Evolutionary conservation across 306 rosid genomes (phyloP), one percentile per base, ranked within the genome.

Genomic region (Hylodesmum podocarpum): DNA sequence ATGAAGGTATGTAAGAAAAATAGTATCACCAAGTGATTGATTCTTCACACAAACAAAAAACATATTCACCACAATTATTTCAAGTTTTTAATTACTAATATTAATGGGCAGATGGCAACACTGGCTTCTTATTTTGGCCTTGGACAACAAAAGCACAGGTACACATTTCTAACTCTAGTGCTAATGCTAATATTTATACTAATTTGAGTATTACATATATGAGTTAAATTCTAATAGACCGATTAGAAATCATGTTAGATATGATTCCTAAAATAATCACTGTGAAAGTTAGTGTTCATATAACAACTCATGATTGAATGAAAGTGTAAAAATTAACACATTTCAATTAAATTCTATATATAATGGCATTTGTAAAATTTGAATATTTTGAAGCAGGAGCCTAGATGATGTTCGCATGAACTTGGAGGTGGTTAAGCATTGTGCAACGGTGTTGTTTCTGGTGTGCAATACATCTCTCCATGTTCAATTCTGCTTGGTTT

Each of bases 381-480:
- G 66, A 67, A 68, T 77, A 5, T 63, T 58, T 15, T 72, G 65
- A 66, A 31, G 59, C 88, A 94, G 99, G 86, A 96, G 99, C 78
- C 90, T 96, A 25, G 99, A 96, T 65, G 99, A 96, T 70, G 99
- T 92, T 70, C 89, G 99, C n/a, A 92, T 96, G 99, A 96, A 96
- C 76, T 81, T 96, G 85, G 99, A 96, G 86, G 98, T 96, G 25
- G 84, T 96, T 76, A 96, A 95, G 87, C 84, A 92, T 19, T 96
- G 99, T 64, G 99, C 99, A 15, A 96, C 98, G 1, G 99, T 92
- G 72, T 83, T 96, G 8, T 90, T 96, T 81, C 79, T 96, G 97
- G 99, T 95, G 84, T 44, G 82, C 7, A 69, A 66, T 18, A 24
- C 14, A 24, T 34, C 15, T 39, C 50, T 43, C 16, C 9, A 15